phyloP scores from a whole-genome alignment of 108 stramenopile genomes.

The Cyclotella choctawhatcheeana region DNA sequence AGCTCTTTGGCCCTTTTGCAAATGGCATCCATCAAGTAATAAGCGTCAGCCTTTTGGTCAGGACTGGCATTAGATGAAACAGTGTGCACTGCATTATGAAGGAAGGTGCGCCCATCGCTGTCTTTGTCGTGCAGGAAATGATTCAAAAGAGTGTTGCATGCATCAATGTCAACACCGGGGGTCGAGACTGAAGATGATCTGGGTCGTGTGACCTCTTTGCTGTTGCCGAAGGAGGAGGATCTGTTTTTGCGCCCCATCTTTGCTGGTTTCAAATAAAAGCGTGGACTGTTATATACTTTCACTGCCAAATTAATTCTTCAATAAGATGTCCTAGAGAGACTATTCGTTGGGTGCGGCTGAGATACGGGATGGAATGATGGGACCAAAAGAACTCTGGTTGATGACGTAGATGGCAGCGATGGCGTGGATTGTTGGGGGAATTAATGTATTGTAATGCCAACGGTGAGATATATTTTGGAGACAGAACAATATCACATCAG shows the following conservation, averaged over 20 bases:
- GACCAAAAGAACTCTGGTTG: no score
- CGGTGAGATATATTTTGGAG: no score
- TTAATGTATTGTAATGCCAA: no score
- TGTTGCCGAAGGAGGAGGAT: slow-evolving; percentile 19
- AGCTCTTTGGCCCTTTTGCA: slow-evolving; percentile 24
- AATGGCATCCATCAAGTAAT: slow-evolving; percentile 23
- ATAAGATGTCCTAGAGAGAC: no score
- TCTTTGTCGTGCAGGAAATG: slow-evolving; percentile 19
- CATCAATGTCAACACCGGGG: slow-evolving; percentile 8
- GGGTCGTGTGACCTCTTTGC: background rate
- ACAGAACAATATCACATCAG: no score
- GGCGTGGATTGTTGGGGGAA: no score
- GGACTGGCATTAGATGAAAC: background rate
- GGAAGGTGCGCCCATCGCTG: slow-evolving; percentile 5
- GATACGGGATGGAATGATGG: no score
- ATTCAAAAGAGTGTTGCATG: slow-evolving; percentile 18
- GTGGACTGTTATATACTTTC: no score
- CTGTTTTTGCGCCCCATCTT: slow-evolving; percentile 26
- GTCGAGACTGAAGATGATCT: background rate
- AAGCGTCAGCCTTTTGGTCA: slow-evolving; percentile 21
- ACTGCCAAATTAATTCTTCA: no score
- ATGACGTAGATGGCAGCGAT: no score
- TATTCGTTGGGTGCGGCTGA: no score
- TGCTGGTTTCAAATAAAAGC: background rate
- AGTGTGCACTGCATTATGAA: slow-evolving; percentile 10